phyloP scores from a whole-genome alignment of 2,329 filamentous ascomycete genomes.

The Pseudocercospora ulei region DNA sequence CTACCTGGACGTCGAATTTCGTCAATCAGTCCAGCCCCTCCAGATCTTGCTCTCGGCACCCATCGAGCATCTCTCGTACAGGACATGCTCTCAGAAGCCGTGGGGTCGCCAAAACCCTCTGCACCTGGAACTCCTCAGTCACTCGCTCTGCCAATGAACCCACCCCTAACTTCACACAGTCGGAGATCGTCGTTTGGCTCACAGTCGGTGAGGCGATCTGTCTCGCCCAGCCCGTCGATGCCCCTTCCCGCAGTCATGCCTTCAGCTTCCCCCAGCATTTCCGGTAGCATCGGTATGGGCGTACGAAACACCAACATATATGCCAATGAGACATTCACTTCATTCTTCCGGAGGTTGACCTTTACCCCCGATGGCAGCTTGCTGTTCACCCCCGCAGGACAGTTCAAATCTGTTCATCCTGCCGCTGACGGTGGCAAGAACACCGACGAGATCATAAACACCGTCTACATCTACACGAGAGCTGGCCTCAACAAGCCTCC shows the following conservation, averaged over 20 bases:
- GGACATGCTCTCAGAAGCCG: conserved; percentile 46
- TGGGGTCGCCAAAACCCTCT: conserved; percentile 78
- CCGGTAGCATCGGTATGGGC: conserved; percentile 48
- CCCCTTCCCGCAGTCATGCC: conserved; percentile 93
- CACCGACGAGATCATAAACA: conserved; percentile 82
- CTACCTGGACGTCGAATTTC: conserved; percentile 83
- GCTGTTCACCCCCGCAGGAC: conserved; percentile 85
- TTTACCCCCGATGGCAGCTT: conserved; percentile 94
- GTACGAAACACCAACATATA: conserved; percentile 84
- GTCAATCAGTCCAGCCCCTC: conserved; percentile 82
- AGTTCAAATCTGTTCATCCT: conserved; percentile 73
- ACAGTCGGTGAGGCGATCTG: conserved; percentile 61
- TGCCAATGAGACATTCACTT: conserved; percentile 91
- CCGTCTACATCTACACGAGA: conserved; percentile 94
- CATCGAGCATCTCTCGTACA: conserved; percentile 52
- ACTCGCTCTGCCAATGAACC: conserved; percentile 87
- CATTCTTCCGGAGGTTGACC: conserved; percentile 86
- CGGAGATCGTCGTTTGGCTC: conserved; percentile 86
- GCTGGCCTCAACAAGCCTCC: conserved; percentile 95
- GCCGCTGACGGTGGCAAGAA: conserved; percentile 62
- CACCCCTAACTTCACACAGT: conserved; percentile 82
- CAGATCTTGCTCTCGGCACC: conserved; percentile 54
- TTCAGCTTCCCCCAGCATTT: conserved; percentile 76
- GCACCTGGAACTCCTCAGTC: conserved; percentile 90
- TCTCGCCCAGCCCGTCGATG: conserved; percentile 85